Conservation (phyloP, 2,329 filamentous ascomycete genomes). For the Fusarium agapanthi region DNA sequence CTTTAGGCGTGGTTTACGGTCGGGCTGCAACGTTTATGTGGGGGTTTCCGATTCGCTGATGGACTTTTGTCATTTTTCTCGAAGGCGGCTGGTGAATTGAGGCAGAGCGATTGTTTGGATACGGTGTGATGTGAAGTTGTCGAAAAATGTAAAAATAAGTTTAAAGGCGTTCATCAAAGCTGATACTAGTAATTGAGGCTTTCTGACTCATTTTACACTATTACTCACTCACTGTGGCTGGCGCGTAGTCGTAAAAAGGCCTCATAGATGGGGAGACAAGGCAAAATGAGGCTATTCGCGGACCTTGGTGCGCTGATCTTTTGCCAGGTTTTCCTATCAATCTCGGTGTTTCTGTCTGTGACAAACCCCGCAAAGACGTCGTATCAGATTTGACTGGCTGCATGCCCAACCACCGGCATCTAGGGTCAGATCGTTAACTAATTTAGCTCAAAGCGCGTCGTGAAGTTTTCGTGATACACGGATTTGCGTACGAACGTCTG, state of each 20-base stretch:
- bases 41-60: conserved; percentile 35
- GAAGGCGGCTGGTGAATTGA: conserved; percentile 6
- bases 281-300: conserved; percentile 24
- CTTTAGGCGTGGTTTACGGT: conserved; percentile 24
- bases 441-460: neutral
- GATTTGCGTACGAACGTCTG: neutral
- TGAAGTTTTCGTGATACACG: neutral
- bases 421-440: neutral
- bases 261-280: neutral
- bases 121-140: neutral
- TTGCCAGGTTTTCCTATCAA: conserved; percentile 11
- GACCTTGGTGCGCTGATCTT: conserved; percentile 1
- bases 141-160: neutral
- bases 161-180: neutral
- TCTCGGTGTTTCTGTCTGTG: neutral
- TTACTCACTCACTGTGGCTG: conserved; percentile 12
- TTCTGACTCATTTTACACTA: neutral
- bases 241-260: neutral
- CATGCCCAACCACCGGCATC: conserved; percentile 21
- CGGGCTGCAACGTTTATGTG: conserved; percentile 39
- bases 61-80: neutral
- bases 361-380: conserved; percentile 15
- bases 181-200: neutral
- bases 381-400: conserved; percentile 14
- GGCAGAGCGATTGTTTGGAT: conserved; percentile 13